phyloP scores from a whole-genome alignment of 805 yeast species.

The Sporopachydermia lactativora region DNA sequence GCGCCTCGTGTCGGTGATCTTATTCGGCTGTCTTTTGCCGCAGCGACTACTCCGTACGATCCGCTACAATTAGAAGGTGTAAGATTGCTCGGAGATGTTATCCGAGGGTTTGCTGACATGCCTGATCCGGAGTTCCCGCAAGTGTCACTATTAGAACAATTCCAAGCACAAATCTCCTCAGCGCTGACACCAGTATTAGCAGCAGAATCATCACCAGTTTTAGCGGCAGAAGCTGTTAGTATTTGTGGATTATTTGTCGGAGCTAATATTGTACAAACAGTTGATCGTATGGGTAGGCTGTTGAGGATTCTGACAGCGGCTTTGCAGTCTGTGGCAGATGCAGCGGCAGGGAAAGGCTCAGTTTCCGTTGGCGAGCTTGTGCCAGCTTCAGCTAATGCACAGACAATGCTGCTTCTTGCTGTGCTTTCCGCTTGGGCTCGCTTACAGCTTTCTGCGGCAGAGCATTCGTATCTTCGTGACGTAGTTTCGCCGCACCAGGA shows the following conservation, averaged over 20 bases:
- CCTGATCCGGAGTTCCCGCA: constrained; percentile 64
- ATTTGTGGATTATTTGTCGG: constrained; percentile 67
- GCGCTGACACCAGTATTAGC: constrained; percentile 82
- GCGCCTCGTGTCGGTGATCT: constrained; percentile 33
- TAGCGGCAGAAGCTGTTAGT: constrained; percentile 64
- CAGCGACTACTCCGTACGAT: constrained; percentile 59
- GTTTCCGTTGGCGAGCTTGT: constrained; percentile 22
- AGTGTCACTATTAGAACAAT: constrained; percentile 68
- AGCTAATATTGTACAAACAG: constrained; percentile 35
- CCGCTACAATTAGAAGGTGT: constrained; percentile 53
- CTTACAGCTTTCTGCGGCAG: constrained; percentile 16
- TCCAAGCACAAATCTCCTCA: constrained; percentile 86
- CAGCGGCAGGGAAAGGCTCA: constrained; percentile 10
- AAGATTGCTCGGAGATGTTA: constrained; percentile 44
- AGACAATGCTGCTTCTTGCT: constrained; percentile 21
- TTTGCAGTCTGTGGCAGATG: constrained; percentile 33
- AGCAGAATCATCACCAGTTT: constrained; percentile 52
- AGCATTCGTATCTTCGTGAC: constrained; percentile 21
- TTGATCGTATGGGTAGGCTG: constrained; percentile 37
- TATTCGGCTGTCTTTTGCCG: constrained; percentile 64
- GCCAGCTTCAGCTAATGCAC: constrained; percentile 20
- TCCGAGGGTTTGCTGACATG: constrained; percentile 44
- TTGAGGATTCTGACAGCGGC: constrained; percentile 51
- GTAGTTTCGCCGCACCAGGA: constrained; percentile 36
- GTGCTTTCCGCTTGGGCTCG: constrained; percentile 29